These are phyloP conservation scores for Mortierella antarctica DNA, from an alignment of 192 early-diverging fungal genomes.

Conservation along the genomic window DNA sequence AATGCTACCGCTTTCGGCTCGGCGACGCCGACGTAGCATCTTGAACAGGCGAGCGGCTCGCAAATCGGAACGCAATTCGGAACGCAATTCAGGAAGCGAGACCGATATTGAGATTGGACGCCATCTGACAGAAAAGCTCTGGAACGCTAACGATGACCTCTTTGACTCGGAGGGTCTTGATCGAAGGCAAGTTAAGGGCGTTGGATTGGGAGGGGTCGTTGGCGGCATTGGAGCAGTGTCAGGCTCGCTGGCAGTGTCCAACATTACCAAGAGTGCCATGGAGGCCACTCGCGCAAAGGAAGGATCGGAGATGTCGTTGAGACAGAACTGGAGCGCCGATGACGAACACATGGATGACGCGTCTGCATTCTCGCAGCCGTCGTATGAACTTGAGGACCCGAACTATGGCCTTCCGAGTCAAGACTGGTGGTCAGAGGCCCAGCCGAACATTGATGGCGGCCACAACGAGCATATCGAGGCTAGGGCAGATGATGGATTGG, in stretches of 20 bases:
- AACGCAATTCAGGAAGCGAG: neutral
- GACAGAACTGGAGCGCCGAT: neutral
- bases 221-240: slow-evolving; percentile 45
- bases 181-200: slow-evolving; percentile 37
- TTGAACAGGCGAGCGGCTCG: neutral
- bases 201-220: slow-evolving; percentile 41
- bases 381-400: slow-evolving; percentile 20
- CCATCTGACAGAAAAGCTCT: slow-evolving; percentile 29
- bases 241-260: slow-evolving; percentile 29
- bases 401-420: slow-evolving; percentile 39
- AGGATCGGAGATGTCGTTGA: neutral
- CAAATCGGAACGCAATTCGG: neutral
- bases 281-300: neutral
- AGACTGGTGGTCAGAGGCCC: slow-evolving; percentile 29
- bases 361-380: neutral
- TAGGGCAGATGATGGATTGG: neutral
- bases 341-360: neutral
- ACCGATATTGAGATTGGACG: slow-evolving; percentile 21
- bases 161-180: slow-evolving; percentile 35
- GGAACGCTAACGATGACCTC: slow-evolving; percentile 42
- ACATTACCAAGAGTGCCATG: slow-evolving; percentile 5
- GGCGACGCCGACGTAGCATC: slow-evolving; percentile 7
- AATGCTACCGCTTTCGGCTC: slow-evolving; percentile 12
- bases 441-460: neutral
- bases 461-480: neutral